Evolutionary conservation across 1,284 basidiomycete species (phyloP).

Genomic region (Leucoagaricus sp.): DNA sequence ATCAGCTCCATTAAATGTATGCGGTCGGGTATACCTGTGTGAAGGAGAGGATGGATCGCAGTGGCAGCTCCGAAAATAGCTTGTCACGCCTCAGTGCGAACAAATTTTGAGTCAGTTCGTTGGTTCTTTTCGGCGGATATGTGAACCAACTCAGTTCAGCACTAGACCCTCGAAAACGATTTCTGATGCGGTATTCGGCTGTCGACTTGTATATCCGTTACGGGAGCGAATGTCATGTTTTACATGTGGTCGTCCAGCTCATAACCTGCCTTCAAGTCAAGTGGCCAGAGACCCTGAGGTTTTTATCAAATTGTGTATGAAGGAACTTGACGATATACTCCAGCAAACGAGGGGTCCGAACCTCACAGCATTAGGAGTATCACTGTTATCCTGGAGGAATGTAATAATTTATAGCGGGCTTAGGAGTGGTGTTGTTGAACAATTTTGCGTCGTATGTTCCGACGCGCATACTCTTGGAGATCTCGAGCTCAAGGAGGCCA

Average conservation of each 20-base stretch:
- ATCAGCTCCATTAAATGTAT: conserved; percentile 13
- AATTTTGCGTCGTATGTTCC: too few relatives aligned
- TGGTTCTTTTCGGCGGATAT: conserved; percentile 1
- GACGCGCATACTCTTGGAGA: too few relatives aligned
- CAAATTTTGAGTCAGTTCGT: conserved; percentile 3
- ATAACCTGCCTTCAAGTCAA: background rate
- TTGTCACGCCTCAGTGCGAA: conserved; percentile 7
- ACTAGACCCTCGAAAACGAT: background rate
- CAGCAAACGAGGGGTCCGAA: too few relatives aligned
- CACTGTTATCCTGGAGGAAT: too few relatives aligned
- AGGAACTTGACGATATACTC: background rate
- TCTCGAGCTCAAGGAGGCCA: too few relatives aligned
- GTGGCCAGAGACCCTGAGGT: conserved; percentile 1
- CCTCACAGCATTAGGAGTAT: too few relatives aligned
- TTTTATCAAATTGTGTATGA: background rate
- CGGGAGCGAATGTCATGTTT: background rate
- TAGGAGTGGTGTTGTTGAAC: too few relatives aligned
- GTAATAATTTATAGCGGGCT: too few relatives aligned
- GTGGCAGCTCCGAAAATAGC: conserved; percentile 12
- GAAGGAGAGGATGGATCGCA: background rate
- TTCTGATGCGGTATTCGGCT: background rate
- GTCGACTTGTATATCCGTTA: background rate
- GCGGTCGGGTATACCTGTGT: conserved; percentile 9
- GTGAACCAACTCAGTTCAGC: conserved; percentile 11
- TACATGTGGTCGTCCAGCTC: background rate